phyloP scores from a whole-genome alignment of 2,329 filamentous ascomycete species.

The Truncatella angustata region DNA sequence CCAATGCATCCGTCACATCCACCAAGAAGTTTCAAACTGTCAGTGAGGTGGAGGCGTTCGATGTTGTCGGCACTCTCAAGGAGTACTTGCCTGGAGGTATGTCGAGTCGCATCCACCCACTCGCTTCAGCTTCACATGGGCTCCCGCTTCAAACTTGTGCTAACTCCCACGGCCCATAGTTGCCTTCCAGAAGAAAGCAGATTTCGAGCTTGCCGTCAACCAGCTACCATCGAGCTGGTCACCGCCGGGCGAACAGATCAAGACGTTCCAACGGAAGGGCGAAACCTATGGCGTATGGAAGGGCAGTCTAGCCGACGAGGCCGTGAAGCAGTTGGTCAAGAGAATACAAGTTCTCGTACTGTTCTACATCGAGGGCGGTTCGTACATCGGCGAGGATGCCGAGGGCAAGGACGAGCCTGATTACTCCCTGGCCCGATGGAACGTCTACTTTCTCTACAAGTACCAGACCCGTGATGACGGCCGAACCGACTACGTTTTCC shows the following conservation, averaged over 20 bases:
- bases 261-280: constrained; percentile 61
- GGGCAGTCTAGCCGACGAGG: constrained; percentile 68
- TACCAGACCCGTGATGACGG: constrained; percentile 49
- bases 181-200: constrained; percentile 61
- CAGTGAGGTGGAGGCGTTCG: constrained; percentile 66
- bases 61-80: constrained; percentile 64
- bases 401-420: constrained; percentile 62
- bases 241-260: constrained; percentile 73
- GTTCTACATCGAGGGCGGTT: constrained; percentile 92
- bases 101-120: constrained; percentile 24
- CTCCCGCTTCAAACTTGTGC: too few relatives aligned
- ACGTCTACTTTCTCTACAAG: constrained; percentile 82
- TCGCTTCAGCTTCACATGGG: too few relatives aligned
- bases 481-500: constrained; percentile 70
- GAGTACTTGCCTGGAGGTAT: constrained; percentile 66
- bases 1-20: constrained; percentile 70
- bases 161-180: constrained; percentile 47
- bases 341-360: constrained; percentile 82
- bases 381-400: constrained; percentile 55
- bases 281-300: constrained; percentile 79
- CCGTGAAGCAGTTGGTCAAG: constrained; percentile 68
- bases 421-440: constrained; percentile 78
- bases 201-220: constrained; percentile 61
- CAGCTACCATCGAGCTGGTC: constrained; percentile 48
- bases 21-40: constrained; percentile 68